Evolutionary conservation across 257 asterid genomes (phyloP).

Genomic region (Gentiana dahurica): DNA sequence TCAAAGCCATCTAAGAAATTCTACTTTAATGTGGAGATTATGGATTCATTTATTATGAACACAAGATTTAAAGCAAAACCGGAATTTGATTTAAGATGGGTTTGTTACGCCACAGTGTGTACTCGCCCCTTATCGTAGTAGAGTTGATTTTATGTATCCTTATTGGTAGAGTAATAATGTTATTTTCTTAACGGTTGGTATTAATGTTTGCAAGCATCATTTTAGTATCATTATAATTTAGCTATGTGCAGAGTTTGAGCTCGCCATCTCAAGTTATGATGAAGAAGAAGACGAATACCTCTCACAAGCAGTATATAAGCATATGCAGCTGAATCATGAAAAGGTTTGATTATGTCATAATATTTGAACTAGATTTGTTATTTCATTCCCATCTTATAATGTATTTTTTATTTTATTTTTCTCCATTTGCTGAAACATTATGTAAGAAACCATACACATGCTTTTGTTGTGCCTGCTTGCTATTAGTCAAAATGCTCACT

Average conservation of each 20-base stretch:
- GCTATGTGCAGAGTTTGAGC: conserved; percentile 38
- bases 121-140: not conserved
- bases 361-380: conserved; percentile 2
- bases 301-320: conserved; percentile 60
- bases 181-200: not conserved
- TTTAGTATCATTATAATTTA: conserved; percentile 25
- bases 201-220: conserved; percentile 6
- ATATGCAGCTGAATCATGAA: conserved; percentile 65
- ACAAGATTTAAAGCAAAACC: not conserved
- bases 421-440: not conserved
- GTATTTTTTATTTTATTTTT: not conserved
- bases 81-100: not conserved
- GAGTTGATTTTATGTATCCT: no score
- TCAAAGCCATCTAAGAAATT: not conserved
- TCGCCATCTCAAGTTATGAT: conserved; percentile 43
- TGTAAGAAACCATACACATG: not conserved
- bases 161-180: no score
- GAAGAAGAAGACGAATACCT: conserved; percentile 90
- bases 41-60: not conserved
- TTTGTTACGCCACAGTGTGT: not conserved
- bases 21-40: not conserved
- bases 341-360: conserved; percentile 39
- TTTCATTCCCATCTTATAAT: not conserved
- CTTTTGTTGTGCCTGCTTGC: no score
- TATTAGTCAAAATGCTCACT: no score